Evolutionary conservation across 257 asterid genomes (phyloP).

Genomic region (Salvia hispanica): DNA sequence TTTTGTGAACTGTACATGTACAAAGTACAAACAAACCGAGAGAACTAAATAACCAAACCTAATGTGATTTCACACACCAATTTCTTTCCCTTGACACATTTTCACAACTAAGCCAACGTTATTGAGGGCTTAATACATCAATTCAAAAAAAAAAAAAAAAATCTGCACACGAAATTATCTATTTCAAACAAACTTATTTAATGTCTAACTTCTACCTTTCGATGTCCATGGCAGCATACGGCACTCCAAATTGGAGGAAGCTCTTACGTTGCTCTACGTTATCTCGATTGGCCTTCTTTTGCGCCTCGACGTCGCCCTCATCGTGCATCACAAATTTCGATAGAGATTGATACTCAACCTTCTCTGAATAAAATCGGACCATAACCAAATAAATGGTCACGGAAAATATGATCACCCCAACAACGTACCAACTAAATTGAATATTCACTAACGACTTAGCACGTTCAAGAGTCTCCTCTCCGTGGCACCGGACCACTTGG

Average conservation of each 20-base stretch:
- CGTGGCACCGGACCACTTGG: constrained; percentile 66
- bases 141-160: neutral
- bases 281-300: constrained; percentile 32
- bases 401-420: constrained; percentile 43
- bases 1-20: no score
- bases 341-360: constrained; percentile 49
- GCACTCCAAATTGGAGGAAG: constrained; percentile 48
- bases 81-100: neutral
- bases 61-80: neutral
- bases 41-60: no score
- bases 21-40: no score
- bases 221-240: constrained; percentile 39
- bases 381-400: constrained; percentile 48
- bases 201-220: constrained; percentile 40
- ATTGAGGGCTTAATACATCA: constrained; percentile 31
- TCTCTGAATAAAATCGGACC: constrained; percentile 35
- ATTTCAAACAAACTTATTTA: neutral
- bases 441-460: constrained; percentile 85
- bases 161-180: constrained; percentile 3
- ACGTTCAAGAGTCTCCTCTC: constrained; percentile 59
- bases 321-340: constrained; percentile 41
- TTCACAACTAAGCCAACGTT: constrained; percentile 32
- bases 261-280: constrained; percentile 35
- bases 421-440: constrained; percentile 69
- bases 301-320: constrained; percentile 58